Evolutionary conservation across 2,329 filamentous ascomycete species (phyloP).

Genomic region (Septoria linicola): DNA sequence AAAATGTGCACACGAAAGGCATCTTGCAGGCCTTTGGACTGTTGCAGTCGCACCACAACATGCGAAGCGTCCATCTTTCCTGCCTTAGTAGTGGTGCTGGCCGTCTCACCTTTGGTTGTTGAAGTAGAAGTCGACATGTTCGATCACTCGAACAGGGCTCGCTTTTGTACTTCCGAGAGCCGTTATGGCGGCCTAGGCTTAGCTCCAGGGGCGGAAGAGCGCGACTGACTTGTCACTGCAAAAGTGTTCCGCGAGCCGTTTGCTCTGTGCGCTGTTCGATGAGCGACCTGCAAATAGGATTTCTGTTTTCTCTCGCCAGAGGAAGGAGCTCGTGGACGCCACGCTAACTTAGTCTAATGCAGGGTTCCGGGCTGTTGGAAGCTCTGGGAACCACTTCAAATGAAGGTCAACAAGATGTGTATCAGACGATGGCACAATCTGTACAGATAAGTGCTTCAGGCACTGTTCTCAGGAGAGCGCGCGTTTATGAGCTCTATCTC

Average conservation of each 20-base stretch:
- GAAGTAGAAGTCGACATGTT: conserved; percentile 6
- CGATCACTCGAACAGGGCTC: background rate
- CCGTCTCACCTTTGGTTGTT: background rate
- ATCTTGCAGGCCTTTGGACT: conserved; percentile 47
- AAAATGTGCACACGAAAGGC: conserved; percentile 61
- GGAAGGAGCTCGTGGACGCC: conserved; percentile 1
- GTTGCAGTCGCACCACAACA: conserved; percentile 54
- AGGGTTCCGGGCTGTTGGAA: background rate
- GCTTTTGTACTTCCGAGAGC: background rate
- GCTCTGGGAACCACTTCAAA: background rate
- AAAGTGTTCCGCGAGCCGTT: no score
- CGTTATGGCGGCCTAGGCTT: background rate
- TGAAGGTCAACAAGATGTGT: no score
- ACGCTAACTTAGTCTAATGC: background rate
- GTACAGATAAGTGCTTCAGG: no score
- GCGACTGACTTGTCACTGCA: background rate
- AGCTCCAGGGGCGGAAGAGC: background rate
- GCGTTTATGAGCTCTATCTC: no score
- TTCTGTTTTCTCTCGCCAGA: background rate
- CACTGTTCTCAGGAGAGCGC: background rate
- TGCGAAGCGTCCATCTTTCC: conserved; percentile 28
- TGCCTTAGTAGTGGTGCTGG: background rate
- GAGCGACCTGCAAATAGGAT: background rate
- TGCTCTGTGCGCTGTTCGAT: no score
- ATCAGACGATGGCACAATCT: no score